phyloP scores from a whole-genome alignment of 2,329 filamentous ascomycete genomes.

The Trichocomaceae sp. region DNA sequence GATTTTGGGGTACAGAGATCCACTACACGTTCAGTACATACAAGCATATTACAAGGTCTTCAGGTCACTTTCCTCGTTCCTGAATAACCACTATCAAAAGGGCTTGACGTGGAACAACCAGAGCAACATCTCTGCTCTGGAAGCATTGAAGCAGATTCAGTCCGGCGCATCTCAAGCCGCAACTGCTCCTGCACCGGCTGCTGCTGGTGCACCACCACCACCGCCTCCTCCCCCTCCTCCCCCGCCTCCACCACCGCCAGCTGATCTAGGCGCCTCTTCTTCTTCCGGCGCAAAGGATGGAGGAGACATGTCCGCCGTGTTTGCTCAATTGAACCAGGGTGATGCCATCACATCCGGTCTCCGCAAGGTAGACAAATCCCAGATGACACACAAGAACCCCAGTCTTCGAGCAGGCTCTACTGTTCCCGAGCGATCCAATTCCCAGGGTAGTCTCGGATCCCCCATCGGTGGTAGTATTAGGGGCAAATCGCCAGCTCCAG shows the following conservation, averaged over 20 bases:
- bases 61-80: slow-evolving; percentile 72
- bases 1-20: slow-evolving; percentile 51
- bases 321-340: slow-evolving; percentile 84
- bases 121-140: slow-evolving; percentile 64
- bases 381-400: slow-evolving; percentile 99
- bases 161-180: slow-evolving; percentile 27
- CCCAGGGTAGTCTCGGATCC: slow-evolving; percentile 47
- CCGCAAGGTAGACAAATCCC: slow-evolving; percentile 85
- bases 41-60: slow-evolving; percentile 90
- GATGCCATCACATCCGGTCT: slow-evolving; percentile 80
- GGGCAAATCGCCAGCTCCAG: slow-evolving; percentile 79
- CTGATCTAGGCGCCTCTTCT: slow-evolving; percentile 31
- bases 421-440: slow-evolving; percentile 55
- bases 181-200: slow-evolving; percentile 4
- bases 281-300: slow-evolving; percentile 34
- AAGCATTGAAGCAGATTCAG: slow-evolving; percentile 57
- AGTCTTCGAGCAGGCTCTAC: slow-evolving; percentile 66
- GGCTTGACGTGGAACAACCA: slow-evolving; percentile 83
- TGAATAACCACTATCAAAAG: slow-evolving; percentile 71
- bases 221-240: slow-evolving; percentile 34
- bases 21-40: slow-evolving; percentile 77
- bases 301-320: slow-evolving; percentile 73
- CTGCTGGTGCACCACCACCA: slow-evolving; percentile 24
- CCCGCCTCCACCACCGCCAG: slow-evolving; percentile 45
- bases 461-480: slow-evolving; percentile 45